Conservation (phyloP, 768 basidiomycete genomes). For the Mycena vitilis region DNA sequence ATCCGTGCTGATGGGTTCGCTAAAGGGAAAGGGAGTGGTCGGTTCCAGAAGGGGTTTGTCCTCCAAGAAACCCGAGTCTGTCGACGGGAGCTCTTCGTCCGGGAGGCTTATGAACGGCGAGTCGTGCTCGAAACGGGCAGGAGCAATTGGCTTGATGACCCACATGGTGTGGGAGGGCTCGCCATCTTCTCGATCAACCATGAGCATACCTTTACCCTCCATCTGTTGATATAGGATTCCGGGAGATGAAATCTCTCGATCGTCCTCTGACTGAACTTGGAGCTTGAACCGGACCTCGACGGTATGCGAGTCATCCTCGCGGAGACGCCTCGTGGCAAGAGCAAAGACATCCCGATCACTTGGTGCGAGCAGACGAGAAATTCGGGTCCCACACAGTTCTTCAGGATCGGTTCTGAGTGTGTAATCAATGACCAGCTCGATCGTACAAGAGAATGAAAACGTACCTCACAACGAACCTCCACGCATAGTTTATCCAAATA, state of each 20-base stretch:
- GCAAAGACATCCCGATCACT: conserved; percentile 86
- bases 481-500: conserved; percentile 96
- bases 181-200: conserved; percentile 91
- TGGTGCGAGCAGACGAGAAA: conserved; percentile 84
- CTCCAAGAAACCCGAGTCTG: conserved; percentile 52
- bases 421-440: conserved; percentile 29
- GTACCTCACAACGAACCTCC: conserved; percentile 91
- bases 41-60: conserved; percentile 56
- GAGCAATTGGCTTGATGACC: conserved; percentile 88
- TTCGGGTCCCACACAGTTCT: conserved; percentile 79
- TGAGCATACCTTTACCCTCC: conserved; percentile 99
- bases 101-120: conserved; percentile 72
- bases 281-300: conserved; percentile 93
- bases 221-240: conserved; percentile 81
- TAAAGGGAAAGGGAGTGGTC: conserved; percentile 79
- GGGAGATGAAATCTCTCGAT: conserved; percentile 62
- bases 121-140: conserved; percentile 76
- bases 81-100: conserved; percentile 57
- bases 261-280: conserved; percentile 73
- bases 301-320: conserved; percentile 93
- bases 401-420: conserved; percentile 81
- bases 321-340: conserved; percentile 86
- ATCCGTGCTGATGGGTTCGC: conserved; percentile 81
- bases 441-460: conserved; percentile 41
- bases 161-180: conserved; percentile 97